phyloP scores from a whole-genome alignment of 345 rosid genomes.

The Citrus inodora region DNA sequence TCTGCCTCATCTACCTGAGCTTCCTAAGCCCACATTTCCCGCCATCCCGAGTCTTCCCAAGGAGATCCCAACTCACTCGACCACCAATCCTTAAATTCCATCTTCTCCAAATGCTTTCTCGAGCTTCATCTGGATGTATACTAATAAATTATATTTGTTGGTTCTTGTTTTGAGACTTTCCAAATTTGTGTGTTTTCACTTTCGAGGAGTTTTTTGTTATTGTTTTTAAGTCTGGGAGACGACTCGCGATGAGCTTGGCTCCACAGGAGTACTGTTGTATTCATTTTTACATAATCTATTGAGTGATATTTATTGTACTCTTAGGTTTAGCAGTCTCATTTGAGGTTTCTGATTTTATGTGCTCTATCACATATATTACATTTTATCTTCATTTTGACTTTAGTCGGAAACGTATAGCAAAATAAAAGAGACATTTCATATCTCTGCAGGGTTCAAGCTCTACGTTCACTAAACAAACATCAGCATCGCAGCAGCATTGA shows the following conservation, averaged over 20 bases:
- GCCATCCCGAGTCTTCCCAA: conserved; percentile 11
- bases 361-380: no score
- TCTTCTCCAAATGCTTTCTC: not conserved
- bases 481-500: no score
- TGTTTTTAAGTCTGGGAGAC: no score
- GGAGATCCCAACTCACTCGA: conserved; percentile 3
- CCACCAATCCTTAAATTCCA: not conserved
- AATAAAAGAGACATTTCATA: no score
- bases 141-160: not conserved
- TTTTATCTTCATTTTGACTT: no score
- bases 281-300: no score
- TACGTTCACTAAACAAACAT: no score
- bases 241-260: not conserved
- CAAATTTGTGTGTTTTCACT: not conserved
- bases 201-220: not conserved
- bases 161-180: not conserved
- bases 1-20: not conserved
- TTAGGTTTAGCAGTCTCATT: no score
- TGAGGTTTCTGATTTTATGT: not conserved
- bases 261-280: not conserved
- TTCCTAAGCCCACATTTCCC: not conserved
- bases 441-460: no score
- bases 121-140: not conserved
- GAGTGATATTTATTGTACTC: not conserved
- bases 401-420: no score